Evolutionary conservation across 495 filamentous ascomycete species (phyloP).

Genomic region (Neurospora sp.): DNA sequence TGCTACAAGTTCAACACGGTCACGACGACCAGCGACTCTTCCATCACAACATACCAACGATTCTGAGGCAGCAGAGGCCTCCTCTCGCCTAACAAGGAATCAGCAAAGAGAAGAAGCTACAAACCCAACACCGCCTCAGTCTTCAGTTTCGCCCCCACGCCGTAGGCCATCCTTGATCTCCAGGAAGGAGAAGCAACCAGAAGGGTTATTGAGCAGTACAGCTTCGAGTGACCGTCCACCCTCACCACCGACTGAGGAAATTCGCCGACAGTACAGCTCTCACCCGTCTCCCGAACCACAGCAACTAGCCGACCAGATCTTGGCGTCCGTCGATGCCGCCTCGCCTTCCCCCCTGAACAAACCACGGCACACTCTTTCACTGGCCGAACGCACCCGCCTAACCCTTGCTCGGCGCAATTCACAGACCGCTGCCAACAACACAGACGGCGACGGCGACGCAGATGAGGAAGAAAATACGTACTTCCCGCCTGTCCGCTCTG

Average conservation of each 20-base stretch:
- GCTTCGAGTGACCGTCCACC: neutral
- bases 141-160: neutral
- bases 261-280: neutral
- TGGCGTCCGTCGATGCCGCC: conserved; percentile 41
- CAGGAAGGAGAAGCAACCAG: neutral
- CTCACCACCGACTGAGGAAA: neutral
- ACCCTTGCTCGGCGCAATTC: conserved; percentile 37
- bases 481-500: conserved; percentile 1
- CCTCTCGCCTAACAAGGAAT: neutral
- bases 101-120: neutral
- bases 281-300: conserved; percentile 31
- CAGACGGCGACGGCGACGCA: conserved; percentile 19
- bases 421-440: conserved; percentile 15
- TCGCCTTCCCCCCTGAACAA: conserved; percentile 46
- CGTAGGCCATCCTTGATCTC: neutral
- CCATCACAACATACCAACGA: neutral
- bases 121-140: neutral
- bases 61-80: neutral
- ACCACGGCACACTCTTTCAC: conserved; percentile 40
- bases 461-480: conserved; percentile 9
- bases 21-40: neutral
- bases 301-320: conserved; percentile 42
- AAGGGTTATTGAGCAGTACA: neutral
- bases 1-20: neutral
- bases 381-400: conserved; percentile 42